Evolutionary conservation across 768 basidiomycete species (phyloP).

Genomic region (Mycena rebaudengoi): DNA sequence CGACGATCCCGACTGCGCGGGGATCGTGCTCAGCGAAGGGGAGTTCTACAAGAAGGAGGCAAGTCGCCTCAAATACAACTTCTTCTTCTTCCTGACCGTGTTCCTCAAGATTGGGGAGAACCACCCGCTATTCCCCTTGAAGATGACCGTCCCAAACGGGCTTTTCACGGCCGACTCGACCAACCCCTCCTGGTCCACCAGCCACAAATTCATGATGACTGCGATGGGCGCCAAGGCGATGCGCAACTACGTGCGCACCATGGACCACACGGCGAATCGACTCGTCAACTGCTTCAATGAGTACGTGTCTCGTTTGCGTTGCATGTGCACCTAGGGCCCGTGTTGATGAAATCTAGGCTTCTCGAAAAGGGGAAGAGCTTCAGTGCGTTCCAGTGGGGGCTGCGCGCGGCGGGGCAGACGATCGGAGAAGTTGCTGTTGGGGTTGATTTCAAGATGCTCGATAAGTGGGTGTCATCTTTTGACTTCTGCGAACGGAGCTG

Average conservation of each 20-base stretch:
- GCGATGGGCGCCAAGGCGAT: constrained; percentile 25
- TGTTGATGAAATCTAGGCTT: not conserved
- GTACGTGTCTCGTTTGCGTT: not conserved
- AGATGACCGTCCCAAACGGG: constrained; percentile 16
- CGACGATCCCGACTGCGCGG: constrained; percentile 24
- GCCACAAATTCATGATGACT: constrained; percentile 28
- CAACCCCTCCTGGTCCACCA: constrained; percentile 18
- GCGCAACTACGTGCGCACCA: constrained; percentile 22
- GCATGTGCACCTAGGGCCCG: not conserved
- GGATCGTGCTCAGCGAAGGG: constrained; percentile 15
- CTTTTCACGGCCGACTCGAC: constrained; percentile 24
- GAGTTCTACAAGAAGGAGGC: constrained; percentile 20
- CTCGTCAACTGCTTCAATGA: constrained; percentile 16
- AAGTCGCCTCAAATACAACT: not conserved
- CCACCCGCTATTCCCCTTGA: constrained; percentile 22
- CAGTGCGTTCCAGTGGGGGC: constrained; percentile 15
- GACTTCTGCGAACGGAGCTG: too few species aligned
- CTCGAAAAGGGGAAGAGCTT: constrained; percentile 5
- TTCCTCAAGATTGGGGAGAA: constrained; percentile 8
- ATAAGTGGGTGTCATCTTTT: not conserved
- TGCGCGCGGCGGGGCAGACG: constrained; percentile 19
- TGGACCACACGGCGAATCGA: constrained; percentile 18
- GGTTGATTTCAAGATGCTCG: constrained; percentile 17
- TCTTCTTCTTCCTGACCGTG: not conserved
- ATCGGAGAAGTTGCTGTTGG: constrained; percentile 24